A percentile compares a stretch with the other conserved stretches of the same genome.
phyloP scores from a whole-genome alignment of 2,329 filamentous ascomycete species.

The Cladosporium colombiae region DNA sequence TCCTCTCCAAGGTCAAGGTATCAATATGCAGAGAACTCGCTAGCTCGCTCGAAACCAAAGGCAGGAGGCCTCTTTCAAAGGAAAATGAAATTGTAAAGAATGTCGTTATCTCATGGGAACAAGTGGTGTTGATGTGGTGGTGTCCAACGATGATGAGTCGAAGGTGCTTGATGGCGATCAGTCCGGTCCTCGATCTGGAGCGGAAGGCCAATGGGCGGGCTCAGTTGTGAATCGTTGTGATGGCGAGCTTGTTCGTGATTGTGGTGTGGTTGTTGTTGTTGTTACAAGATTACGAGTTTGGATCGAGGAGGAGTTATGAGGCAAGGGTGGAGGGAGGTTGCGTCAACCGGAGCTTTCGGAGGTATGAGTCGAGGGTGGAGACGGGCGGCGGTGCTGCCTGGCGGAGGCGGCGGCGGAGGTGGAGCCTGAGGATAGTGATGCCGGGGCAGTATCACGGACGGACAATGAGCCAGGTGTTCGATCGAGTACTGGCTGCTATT shows the following conservation, averaged over 20 bases:
- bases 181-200: constrained; percentile 12
- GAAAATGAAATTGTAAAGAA: constrained; percentile 46
- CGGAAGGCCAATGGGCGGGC: constrained; percentile 2
- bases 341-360: constrained; percentile 12
- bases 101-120: constrained; percentile 44
- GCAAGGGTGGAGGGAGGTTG: constrained; percentile 8
- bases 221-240: constrained; percentile 1
- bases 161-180: constrained; percentile 9
- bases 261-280: constrained; percentile 12
- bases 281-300: constrained; percentile 19
- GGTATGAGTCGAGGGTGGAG: constrained; percentile 19
- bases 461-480: constrained; percentile 14
- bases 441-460: constrained; percentile 3
- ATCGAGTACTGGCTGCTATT: neutral
- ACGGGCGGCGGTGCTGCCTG: constrained; percentile 20
- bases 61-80: constrained; percentile 29
- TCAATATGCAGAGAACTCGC: constrained; percentile 24
- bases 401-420: constrained; percentile 11
- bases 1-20: constrained; percentile 18
- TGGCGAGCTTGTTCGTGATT: constrained; percentile 9
- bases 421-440: constrained; percentile 15
- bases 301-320: constrained; percentile 12
- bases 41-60: constrained; percentile 25
- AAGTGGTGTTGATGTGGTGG: constrained; percentile 22
- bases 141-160: constrained; percentile 24